Conservation (phyloP, 2,329 filamentous ascomycete species). For the Penicillium sp. region DNA sequence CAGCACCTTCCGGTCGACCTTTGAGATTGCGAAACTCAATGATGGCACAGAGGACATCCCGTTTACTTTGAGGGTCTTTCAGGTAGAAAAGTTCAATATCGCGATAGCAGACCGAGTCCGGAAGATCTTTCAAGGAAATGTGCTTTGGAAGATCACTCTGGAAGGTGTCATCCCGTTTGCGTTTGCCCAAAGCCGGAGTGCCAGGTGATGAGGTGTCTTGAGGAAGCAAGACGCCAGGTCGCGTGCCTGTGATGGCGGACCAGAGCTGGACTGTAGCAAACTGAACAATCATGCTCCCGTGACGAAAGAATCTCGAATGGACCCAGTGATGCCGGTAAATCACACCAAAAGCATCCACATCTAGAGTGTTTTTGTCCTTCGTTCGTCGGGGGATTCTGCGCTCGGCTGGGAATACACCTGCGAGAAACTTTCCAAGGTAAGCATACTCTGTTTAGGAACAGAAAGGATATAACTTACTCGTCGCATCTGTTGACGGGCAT, state of each 20-base stretch:
- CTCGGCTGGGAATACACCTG: slow-evolving; percentile 16
- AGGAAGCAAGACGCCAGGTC: slow-evolving; percentile 23
- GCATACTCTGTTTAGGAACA: slow-evolving; percentile 4
- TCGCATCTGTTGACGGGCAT: slow-evolving; percentile 26
- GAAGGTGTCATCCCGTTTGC: slow-evolving; percentile 15
- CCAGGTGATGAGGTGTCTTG: slow-evolving; percentile 15
- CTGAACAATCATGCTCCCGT: slow-evolving; percentile 22
- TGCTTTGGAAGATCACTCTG: slow-evolving; percentile 26
- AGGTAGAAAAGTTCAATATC: slow-evolving; percentile 30
- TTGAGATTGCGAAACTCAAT: slow-evolving; percentile 32
- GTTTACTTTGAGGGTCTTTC: slow-evolving; percentile 18
- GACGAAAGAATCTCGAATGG: slow-evolving; percentile 24
- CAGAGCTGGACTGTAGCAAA: slow-evolving; percentile 24
- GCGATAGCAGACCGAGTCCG: slow-evolving; percentile 23
- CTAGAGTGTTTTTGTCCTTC: slow-evolving; percentile 28
- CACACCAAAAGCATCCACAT: no score
- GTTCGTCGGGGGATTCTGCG: slow-evolving; percentile 18
- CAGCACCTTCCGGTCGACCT: slow-evolving; percentile 28
- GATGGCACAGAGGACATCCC: slow-evolving; percentile 27
- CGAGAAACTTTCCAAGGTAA: slow-evolving; percentile 28
- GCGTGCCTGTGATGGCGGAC: slow-evolving; percentile 27
- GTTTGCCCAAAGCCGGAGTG: slow-evolving; percentile 15
- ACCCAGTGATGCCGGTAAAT: slow-evolving; percentile 28
- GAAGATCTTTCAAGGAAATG: slow-evolving; percentile 20
- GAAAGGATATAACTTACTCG: slow-evolving; percentile 14